Conservation (phyloP, 2,329 filamentous ascomycete species). For the Pseudocercospora cruenta region DNA sequence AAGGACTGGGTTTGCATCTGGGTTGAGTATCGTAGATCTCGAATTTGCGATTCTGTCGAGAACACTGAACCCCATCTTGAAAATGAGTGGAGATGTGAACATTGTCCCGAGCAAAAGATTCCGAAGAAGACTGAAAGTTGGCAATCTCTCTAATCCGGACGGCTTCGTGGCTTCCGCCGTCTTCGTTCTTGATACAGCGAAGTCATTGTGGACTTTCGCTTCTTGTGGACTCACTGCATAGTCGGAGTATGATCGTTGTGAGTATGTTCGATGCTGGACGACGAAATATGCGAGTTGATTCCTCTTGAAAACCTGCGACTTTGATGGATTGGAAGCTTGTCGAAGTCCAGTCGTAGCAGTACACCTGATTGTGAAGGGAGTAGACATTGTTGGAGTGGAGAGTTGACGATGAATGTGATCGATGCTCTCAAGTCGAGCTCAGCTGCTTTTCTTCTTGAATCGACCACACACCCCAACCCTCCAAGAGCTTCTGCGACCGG, state of each 20-base stretch:
- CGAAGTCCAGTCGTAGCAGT: constrained; percentile 7
- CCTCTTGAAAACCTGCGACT: neutral
- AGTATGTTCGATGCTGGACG: constrained; percentile 3
- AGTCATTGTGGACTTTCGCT: constrained; percentile 13
- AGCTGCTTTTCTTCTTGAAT: neutral
- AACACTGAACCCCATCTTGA: constrained; percentile 37
- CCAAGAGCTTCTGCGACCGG: neutral
- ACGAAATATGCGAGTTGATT: neutral
- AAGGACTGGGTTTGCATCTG: constrained; percentile 53
- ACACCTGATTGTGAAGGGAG: constrained; percentile 6
- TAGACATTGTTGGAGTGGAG: constrained; percentile 5
- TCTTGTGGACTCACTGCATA: constrained; percentile 7
- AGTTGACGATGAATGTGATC: neutral
- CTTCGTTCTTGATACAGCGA: constrained; percentile 16
- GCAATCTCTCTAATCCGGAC: constrained; percentile 28
- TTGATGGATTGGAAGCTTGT: neutral
- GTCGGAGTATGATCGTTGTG: constrained; percentile 14
- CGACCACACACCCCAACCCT: neutral
- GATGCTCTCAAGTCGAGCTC: neutral
- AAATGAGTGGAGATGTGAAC: constrained; percentile 39
- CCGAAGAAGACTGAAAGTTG: constrained; percentile 34
- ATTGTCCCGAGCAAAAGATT: constrained; percentile 38
- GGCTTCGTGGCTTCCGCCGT: constrained; percentile 13
- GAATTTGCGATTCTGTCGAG: constrained; percentile 47
- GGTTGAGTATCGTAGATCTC: constrained; percentile 49